Evolutionary conservation across 2,329 filamentous ascomycete genomes (phyloP).

Genomic region (Cladosporium sp.): DNA sequence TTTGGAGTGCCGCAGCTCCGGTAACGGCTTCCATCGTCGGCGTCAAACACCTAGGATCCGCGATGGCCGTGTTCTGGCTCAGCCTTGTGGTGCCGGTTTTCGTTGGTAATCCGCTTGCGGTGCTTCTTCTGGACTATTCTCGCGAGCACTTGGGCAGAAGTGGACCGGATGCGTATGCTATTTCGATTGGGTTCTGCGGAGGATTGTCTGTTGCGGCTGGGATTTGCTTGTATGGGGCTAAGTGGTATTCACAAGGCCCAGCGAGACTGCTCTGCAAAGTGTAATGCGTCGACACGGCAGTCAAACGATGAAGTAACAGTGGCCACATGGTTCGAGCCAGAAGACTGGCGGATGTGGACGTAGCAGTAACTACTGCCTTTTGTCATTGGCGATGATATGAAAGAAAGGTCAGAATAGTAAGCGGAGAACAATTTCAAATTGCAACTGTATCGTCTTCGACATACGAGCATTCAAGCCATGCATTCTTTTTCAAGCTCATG

Average conservation of each 20-base stretch:
- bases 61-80: constrained; percentile 17
- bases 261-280: not conserved
- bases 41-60: constrained; percentile 11
- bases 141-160: not conserved
- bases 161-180: constrained; percentile 13
- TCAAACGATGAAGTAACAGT: not conserved
- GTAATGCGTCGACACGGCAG: not conserved
- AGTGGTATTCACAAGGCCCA: constrained; percentile 5
- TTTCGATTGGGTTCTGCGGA: constrained; percentile 15
- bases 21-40: constrained; percentile 11
- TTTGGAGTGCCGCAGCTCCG: constrained; percentile 14
- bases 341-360: not conserved
- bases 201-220: constrained; percentile 12
- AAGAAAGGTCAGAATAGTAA: not conserved
- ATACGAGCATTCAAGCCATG: too few relatives aligned
- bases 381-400: not conserved
- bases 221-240: constrained; percentile 8
- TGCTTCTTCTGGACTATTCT: constrained; percentile 13
- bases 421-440: not conserved
- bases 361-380: not conserved
- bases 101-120: constrained; percentile 7
- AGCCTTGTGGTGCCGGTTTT: constrained; percentile 7
- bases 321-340: not conserved
- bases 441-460: too few relatives aligned
- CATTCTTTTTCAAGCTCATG: too few relatives aligned